Conservation (phyloP, 2,329 filamentous ascomycete genomes). For the Talaromyces sp. region DNA sequence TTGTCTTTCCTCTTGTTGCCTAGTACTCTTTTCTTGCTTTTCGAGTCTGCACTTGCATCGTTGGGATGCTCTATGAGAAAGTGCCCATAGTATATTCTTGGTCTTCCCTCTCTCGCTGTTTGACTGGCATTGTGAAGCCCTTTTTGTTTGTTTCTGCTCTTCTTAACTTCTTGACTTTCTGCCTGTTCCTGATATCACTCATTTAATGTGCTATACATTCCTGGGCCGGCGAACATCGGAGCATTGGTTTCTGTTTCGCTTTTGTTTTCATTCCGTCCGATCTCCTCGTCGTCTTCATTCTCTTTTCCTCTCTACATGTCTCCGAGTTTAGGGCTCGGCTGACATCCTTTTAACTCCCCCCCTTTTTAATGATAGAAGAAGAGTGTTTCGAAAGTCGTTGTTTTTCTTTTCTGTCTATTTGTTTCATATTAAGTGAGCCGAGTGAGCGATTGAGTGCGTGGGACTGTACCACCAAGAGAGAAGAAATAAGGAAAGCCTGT, state of each 20-base stretch:
- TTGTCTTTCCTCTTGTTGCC: constrained; percentile 9
- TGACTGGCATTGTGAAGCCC: constrained; percentile 5
- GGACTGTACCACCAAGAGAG: neutral
- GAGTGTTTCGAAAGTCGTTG: neutral
- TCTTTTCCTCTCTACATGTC: neutral
- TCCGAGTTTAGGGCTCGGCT: neutral
- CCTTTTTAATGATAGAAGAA: constrained; percentile 9
- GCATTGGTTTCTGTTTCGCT: constrained; percentile 8
- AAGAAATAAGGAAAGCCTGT: constrained; percentile 5
- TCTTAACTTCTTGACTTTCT: constrained; percentile 8
- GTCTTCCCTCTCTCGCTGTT: neutral
- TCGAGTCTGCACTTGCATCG: constrained; percentile 5
- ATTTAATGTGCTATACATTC: constrained; percentile 19
- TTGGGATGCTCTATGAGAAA: constrained; percentile 5
- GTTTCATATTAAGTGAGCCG: neutral
- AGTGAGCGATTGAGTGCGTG: neutral
- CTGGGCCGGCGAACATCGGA: constrained; percentile 20
- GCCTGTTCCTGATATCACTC: constrained; percentile 19
- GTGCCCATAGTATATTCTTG: constrained; percentile 3
- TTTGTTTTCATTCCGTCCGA: neutral
- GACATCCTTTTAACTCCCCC: neutral
- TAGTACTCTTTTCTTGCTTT: neutral
- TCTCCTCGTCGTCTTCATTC: neutral
- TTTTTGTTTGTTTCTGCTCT: neutral
- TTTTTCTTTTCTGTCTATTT: neutral